Evolutionary conservation across 2,329 filamentous ascomycete species (phyloP), one percentile per base, ranked within the genome.

Genomic region (Cytospora piceae): DNA sequence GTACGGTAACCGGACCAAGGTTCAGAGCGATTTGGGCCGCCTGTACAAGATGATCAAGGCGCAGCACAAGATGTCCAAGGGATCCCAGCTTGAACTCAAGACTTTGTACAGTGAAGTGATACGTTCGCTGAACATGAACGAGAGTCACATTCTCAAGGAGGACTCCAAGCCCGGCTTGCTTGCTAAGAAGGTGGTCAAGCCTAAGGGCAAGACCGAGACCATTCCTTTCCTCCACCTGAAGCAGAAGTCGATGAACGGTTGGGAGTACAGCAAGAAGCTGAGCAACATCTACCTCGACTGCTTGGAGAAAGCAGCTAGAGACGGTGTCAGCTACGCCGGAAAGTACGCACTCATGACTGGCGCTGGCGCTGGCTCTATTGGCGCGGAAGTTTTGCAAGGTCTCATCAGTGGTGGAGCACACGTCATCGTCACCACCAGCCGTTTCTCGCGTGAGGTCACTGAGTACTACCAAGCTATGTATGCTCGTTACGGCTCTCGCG

Each of bases 381-480:
- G 95, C 77, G 95, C 95, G 42, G 95, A 98, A 73, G 95, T 99
- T 61, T 85, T 99, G 17, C 94, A 97, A 79, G 95, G 95, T 66
- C 85, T 99, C 69, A 93, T 99, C 78, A 96, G 93, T 74, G 95
- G 96, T 80, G 95, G 95, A 76, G 95, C 95, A 71, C 96, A 95
- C 83, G 96, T 99, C 51, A 83, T 98, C 61, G 96, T 99, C 66
- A 99, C 95, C 17, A 99, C 95, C 22, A 97, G 92, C 74, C 90
- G 95, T 72, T 99, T 95, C 84, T 99, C 95, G 20, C 92, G 93
- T 55, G 91, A 97, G 78, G 95, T 99, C 65, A 99, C 95, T 7
- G 95, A 99, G 81, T 99, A 98, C 82, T 99, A 99, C 81, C 95
- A 99, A 80, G 89, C 93, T 65, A 98, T 99, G 91, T 99, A 99